Conservation (phyloP, 2,329 filamentous ascomycete genomes). For the Sporothrix pallida region DNA sequence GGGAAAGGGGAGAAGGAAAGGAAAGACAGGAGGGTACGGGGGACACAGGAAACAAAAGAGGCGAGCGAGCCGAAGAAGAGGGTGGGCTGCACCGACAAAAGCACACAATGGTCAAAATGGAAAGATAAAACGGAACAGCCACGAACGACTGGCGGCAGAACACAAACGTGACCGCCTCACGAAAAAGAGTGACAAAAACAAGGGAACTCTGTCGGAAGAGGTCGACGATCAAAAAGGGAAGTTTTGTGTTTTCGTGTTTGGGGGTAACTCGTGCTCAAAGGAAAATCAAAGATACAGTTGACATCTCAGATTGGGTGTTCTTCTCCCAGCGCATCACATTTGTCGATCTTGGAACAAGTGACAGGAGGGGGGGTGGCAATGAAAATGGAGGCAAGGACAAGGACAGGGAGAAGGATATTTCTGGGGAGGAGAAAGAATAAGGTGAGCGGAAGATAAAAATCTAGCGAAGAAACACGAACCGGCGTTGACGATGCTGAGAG, state of each 20-base stretch:
- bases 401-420: no score
- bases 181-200: not conserved
- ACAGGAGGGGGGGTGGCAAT: not conserved
- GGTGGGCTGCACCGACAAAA: constrained; percentile 2
- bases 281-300: not conserved
- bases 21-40: not conserved
- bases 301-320: not conserved
- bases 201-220: not conserved
- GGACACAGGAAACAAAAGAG: not conserved
- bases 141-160: not conserved
- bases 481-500: constrained; percentile 21
- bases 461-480: constrained; percentile 17
- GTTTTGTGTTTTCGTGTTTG: no score
- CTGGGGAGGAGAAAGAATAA: not conserved
- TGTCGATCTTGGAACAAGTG: constrained; percentile 26
- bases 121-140: constrained; percentile 12
- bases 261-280: not conserved
- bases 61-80: not conserved
- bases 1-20: not conserved
- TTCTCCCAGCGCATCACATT: not conserved
- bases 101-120: not conserved
- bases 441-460: not conserved
- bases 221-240: constrained; percentile 12
- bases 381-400: constrained; percentile 4
- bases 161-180: not conserved